Conservation (phyloP, 1,284 basidiomycete species). For the Ceratobasidium sp. region DNA sequence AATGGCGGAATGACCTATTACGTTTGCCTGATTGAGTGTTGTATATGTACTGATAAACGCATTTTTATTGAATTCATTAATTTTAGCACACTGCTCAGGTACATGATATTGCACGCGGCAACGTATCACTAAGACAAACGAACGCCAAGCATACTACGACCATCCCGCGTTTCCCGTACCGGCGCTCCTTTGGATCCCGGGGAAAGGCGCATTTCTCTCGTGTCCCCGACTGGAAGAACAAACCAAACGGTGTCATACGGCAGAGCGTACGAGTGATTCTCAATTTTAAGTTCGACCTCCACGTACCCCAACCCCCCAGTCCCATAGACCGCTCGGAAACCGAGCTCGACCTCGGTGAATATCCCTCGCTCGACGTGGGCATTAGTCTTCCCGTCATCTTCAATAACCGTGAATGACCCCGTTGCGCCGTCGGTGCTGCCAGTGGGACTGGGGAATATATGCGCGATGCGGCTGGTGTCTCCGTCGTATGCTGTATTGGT, state of each 20-base stretch:
- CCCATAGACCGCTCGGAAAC: slow-evolving; percentile 8
- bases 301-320: background rate
- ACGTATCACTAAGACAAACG: background rate
- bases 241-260: slow-evolving; percentile 40
- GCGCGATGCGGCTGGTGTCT: slow-evolving; percentile 30
- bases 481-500: slow-evolving; percentile 41
- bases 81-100: no score
- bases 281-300: slow-evolving; percentile 33
- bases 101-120: no score
- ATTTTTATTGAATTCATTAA: no score
- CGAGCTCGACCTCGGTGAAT: slow-evolving; percentile 37
- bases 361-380: slow-evolving; percentile 29
- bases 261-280: slow-evolving; percentile 18
- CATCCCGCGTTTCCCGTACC: background rate
- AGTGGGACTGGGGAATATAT: slow-evolving; percentile 44
- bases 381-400: slow-evolving; percentile 45
- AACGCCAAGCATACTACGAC: slow-evolving; percentile 27
- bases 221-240: slow-evolving; percentile 26
- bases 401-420: slow-evolving; percentile 36
- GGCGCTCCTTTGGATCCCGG: background rate
- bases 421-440: background rate
- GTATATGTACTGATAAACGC: no score
- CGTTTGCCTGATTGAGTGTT: no score
- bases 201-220: slow-evolving; percentile 9
- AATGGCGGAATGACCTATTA: no score